phyloP scores from a whole-genome alignment of 2,329 filamentous ascomycete genomes.

The Fusarium armeniacum region DNA sequence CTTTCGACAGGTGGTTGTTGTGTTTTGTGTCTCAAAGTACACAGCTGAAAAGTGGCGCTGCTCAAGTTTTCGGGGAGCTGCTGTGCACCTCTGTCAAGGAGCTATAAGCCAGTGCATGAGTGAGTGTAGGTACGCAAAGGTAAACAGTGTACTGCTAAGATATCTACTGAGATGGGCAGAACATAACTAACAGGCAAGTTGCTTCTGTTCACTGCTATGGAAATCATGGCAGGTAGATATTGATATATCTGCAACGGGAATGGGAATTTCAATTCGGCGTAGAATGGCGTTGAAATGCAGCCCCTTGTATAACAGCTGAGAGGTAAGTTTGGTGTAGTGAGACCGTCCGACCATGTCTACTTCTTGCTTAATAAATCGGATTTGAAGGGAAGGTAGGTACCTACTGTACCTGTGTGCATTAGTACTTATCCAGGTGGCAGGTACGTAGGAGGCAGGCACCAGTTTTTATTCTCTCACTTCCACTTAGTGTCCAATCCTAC shows the following conservation, averaged over 20 bases:
- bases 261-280: conserved; percentile 19
- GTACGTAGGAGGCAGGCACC: conserved; percentile 14
- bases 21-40: neutral
- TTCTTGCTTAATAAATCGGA: conserved; percentile 11
- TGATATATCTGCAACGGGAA: neutral
- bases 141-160: neutral
- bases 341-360: conserved; percentile 6
- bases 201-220: neutral
- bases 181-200: neutral
- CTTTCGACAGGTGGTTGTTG: neutral
- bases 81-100: neutral
- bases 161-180: neutral
- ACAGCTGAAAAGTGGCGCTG: conserved; percentile 4
- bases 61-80: neutral
- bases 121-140: neutral
- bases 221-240: neutral
- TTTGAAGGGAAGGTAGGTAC: neutral
- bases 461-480: conserved; percentile 32
- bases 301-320: conserved; percentile 25
- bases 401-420: too few relatives aligned
- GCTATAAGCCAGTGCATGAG: neutral
- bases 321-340: neutral
- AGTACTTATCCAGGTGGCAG: too few relatives aligned
- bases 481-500: neutral
- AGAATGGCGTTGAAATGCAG: conserved; percentile 28